A percentile compares a stretch with the other conserved stretches of the same genome.
phyloP scores from a whole-genome alignment of 2,329 filamentous ascomycete species.

The Curvularia eragrostidis region DNA sequence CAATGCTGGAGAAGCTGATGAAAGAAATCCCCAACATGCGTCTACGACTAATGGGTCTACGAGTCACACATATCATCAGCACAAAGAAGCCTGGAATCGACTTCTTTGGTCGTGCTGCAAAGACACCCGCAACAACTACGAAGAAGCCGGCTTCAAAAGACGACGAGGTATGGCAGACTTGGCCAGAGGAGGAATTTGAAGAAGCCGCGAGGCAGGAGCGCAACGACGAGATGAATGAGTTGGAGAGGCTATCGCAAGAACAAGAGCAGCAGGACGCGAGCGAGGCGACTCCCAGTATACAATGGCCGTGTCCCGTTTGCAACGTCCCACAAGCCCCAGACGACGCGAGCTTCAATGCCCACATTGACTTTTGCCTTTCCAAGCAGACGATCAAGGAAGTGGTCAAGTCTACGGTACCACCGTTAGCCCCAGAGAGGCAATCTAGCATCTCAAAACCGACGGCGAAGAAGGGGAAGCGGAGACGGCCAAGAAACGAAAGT shows the following conservation, averaged over 20 bases:
- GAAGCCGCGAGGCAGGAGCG: slow-evolving; percentile 65
- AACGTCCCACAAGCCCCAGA: slow-evolving; percentile 74
- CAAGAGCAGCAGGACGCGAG: slow-evolving; percentile 38
- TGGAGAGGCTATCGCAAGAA: slow-evolving; percentile 69
- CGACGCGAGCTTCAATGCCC: slow-evolving; percentile 82
- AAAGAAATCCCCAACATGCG: slow-evolving; percentile 82
- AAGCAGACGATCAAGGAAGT: slow-evolving; percentile 83
- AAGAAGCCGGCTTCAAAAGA: slow-evolving; percentile 22
- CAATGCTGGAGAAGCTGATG: slow-evolving; percentile 83
- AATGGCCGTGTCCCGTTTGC: slow-evolving; percentile 92
- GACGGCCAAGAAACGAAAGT: slow-evolving; percentile 36
- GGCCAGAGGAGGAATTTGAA: slow-evolving; percentile 72
- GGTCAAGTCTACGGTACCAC: slow-evolving; percentile 60
- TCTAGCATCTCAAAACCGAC: slow-evolving; percentile 17
- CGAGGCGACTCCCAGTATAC: slow-evolving; percentile 28
- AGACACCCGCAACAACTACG: slow-evolving; percentile 14
- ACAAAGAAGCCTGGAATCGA: slow-evolving; percentile 80
- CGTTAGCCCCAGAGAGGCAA: slow-evolving; percentile 16
- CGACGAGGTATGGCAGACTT: slow-evolving; percentile 67
- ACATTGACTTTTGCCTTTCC: slow-evolving; percentile 92
- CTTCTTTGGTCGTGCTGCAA: slow-evolving; percentile 71
- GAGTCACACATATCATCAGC: slow-evolving; percentile 85
- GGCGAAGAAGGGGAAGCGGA: slow-evolving; percentile 41
- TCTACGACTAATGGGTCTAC: slow-evolving; percentile 83
- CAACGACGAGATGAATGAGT: slow-evolving; percentile 66